phyloP scores from a whole-genome alignment of 441 rosid genomes.

The Populus trichocarpa region DNA sequence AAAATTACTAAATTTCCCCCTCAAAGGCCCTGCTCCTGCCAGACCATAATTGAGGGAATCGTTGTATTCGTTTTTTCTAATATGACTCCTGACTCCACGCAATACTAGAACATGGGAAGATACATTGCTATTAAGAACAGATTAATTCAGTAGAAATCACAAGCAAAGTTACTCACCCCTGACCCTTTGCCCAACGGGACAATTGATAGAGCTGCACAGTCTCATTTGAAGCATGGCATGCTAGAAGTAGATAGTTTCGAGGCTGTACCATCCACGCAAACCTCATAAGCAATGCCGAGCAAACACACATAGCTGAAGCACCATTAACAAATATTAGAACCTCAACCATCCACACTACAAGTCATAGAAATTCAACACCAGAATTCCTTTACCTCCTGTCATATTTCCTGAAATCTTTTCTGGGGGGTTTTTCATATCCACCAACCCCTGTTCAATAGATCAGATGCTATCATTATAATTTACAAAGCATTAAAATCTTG shows the following conservation, averaged over 20 bases:
- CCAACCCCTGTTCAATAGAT: constrained; percentile 62
- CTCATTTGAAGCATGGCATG: constrained; percentile 94
- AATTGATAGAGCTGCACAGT: constrained; percentile 89
- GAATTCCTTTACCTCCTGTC: constrained; percentile 55
- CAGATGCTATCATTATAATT: constrained; percentile 7
- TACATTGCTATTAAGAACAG: neutral
- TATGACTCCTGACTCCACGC: neutral
- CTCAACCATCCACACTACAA: constrained; percentile 4
- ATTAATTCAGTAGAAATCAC: neutral
- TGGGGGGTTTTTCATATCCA: constrained; percentile 90
- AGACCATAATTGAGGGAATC: neutral
- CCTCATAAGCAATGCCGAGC: constrained; percentile 84
- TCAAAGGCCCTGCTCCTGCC: neutral
- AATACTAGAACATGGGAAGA: neutral
- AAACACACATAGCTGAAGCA: constrained; percentile 74
- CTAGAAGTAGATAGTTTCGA: constrained; percentile 84
- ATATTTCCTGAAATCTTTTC: constrained; percentile 94
- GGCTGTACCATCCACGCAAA: constrained; percentile 99
- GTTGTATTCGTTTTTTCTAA: neutral
- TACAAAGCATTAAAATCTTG: neutral
- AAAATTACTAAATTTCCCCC: neutral
- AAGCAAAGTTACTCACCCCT: constrained; percentile 58
- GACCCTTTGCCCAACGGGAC: constrained; percentile 78
- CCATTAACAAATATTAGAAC: constrained; percentile 4
- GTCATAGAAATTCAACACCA: neutral